Evolutionary conservation across 2,329 filamentous ascomycete genomes (phyloP), one percentile per base, ranked within the genome.

Genomic region (Cercospora zeina): DNA sequence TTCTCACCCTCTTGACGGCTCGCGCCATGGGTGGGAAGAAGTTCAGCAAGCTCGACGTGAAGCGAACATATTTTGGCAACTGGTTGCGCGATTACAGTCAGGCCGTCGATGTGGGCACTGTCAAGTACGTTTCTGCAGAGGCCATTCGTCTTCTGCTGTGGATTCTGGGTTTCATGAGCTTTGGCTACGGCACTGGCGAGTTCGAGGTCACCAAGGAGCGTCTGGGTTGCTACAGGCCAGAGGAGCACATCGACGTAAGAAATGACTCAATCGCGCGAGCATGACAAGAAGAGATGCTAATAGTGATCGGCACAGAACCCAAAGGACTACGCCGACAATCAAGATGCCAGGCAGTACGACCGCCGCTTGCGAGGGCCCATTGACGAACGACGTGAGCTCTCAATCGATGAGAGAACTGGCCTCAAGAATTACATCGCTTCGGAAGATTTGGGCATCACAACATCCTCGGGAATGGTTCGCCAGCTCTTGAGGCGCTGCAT

Each of bases 31-130:
- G 85, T 66, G 85, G 85, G 69, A 92, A 93, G 81, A 96, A 93
- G 73, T 96, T 96, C 78, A 86, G 85, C 80, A 95, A 95, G 80
- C 85, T 96, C 72, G 89, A 67, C 73, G 56, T 96, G 65, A 90
- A 93, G 67, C 86, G 92, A 64, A 90, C 96, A 66, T 97, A 97
- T 80, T 97, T 97, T 79, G 93, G 93, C 67, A 97, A 96, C 80
- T 96, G 93, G 93, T 85, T 96, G 34, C 86, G 86, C 60, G 93
- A 97, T 77, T 97, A 97, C 78, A 95, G 90, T 58, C 93, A 97
- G 77, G 93, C 92, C 64, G 90, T 96, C 70, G 93, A 97, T 76
- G 90, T 96, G 54, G 93, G 91, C 65, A 96, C 91, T 3, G 86
- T 96, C 78, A 96, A 96, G 80, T 85, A 88, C 70, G 92, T 97